Evolutionary conservation across 257 asterid genomes (phyloP), one percentile per base, ranked within the genome.

Genomic region (Penstemon eatonii): DNA sequence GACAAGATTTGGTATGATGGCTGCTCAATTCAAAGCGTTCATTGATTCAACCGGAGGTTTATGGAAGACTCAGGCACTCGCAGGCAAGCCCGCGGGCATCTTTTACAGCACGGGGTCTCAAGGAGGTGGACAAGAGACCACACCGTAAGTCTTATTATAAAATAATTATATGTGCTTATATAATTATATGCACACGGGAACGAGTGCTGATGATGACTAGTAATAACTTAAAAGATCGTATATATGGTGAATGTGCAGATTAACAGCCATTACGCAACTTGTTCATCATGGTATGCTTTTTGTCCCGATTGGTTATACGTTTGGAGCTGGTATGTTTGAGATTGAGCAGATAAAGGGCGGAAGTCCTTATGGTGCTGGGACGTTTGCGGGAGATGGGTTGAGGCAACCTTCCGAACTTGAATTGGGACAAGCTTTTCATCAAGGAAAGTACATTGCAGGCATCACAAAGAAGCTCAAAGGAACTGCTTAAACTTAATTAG

Each of bases 91-190:
- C 5, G 93, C 86, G 0, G 93, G 93, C 9, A 72, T 84, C 51
- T 86, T 86, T 75, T 82, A 19, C 77, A 74, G 88, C 84, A 86
- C 90, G 7, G 90, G 87, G 5, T 58, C 85, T 52, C 93, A 86
- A 67, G 93, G 93, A 45, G 82, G 93, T 4, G 93, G 93, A 51
- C 90, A 86, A 64, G 93, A 86, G 60, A 86, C 93, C 2, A 86
- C 93, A 10, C 67, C 90, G 90, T 86, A 69, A 70, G 89, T 37
- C 33, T 25, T 1, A 25, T 25, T 25, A 25, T 25, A 15, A 15
- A 15, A 15, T 15, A 15, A 15, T 15, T 15, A 15, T 15, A 15
- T 25, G 2, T 25, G 33, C 33, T 25, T 25, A 25, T 25, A 25
- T 25, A 25, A 25, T 25, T 25, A 25, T 25, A 25, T 25, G 33